A percentile compares a stretch with the other conserved stretches of the same genome.
Evolutionary conservation across 805 yeast species (phyloP).

Genomic region (Komagataella pastoris): DNA sequence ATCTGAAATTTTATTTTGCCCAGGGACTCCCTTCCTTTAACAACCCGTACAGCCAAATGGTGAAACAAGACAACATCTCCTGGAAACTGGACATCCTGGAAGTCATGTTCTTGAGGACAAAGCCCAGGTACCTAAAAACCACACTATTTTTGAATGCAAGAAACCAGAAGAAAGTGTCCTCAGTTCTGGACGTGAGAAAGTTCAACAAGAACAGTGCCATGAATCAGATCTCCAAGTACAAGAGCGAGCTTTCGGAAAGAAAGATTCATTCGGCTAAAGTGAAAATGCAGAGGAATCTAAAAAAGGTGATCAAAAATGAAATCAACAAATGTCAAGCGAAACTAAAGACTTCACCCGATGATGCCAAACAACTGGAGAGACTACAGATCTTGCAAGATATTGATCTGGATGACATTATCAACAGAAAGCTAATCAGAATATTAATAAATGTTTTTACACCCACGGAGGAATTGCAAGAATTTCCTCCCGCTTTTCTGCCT

Average conservation of each 20-base stretch:
- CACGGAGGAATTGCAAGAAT: conserved; percentile 15
- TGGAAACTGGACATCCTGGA: conserved; percentile 50
- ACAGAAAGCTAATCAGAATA: conserved; percentile 8
- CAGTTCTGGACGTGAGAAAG: conserved; percentile 18
- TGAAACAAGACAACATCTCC: conserved; percentile 23
- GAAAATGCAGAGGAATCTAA: conserved; percentile 26
- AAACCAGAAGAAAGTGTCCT: conserved; percentile 24
- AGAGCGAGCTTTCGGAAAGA: conserved; percentile 28
- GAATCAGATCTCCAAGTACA: conserved; percentile 28
- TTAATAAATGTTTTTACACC: conserved; percentile 13
- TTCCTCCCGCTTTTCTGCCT: conserved; percentile 24
- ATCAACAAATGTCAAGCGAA: conserved; percentile 4
- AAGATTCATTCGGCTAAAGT: conserved; percentile 33
- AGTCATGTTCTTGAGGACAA: conserved; percentile 25
- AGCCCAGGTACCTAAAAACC: conserved; percentile 37
- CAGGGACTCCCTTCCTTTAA: neutral
- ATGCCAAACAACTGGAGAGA: conserved; percentile 6
- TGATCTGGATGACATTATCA: conserved; percentile 3
- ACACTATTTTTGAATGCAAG: conserved; percentile 31
- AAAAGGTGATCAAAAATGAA: conserved; percentile 10
- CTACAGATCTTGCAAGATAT: conserved; percentile 1
- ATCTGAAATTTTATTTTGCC: neutral
- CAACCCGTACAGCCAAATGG: neutral
- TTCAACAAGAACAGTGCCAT: conserved; percentile 27
- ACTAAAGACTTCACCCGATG: conserved; percentile 3